These are phyloP conservation scores for Waltergamsia citrina DNA, from an alignment of 2,329 filamentous ascomycete genomes.

Conservation along the genomic window DNA sequence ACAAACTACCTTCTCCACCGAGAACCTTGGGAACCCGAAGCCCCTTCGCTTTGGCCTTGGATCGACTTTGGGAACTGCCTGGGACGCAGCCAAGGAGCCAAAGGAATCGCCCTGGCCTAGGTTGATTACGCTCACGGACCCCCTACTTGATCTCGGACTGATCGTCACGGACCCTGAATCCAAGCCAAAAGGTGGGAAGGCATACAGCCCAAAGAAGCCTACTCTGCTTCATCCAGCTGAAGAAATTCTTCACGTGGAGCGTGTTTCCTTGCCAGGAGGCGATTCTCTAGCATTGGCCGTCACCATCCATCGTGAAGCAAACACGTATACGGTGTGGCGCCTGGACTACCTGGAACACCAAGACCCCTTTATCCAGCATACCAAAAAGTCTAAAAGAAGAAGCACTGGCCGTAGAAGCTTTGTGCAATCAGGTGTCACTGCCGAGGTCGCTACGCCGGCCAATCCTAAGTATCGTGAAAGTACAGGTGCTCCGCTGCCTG, in stretches of 20 bases:
- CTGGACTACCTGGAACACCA: constrained; percentile 67
- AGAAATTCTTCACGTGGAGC: constrained; percentile 75
- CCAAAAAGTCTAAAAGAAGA: constrained; percentile 34
- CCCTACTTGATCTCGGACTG: constrained; percentile 75
- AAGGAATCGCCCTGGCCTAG: constrained; percentile 58
- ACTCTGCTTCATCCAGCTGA: constrained; percentile 64
- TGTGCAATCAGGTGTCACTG: constrained; percentile 59
- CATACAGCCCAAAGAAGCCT: constrained; percentile 28
- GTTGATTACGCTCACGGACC: constrained; percentile 77
- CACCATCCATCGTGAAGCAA: constrained; percentile 69
- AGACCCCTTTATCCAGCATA: constrained; percentile 38
- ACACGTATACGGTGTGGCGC: constrained; percentile 77
- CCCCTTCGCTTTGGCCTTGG: constrained; percentile 41
- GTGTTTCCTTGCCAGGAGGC: constrained; percentile 45
- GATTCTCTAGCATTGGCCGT: constrained; percentile 62
- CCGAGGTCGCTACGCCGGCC: constrained; percentile 70
- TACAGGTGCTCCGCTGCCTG: constrained; percentile 51
- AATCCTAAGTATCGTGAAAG: constrained; percentile 66
- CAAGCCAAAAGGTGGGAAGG: constrained; percentile 14
- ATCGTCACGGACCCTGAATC: constrained; percentile 55
- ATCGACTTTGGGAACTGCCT: constrained; percentile 47
- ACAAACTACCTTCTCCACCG: constrained; percentile 44
- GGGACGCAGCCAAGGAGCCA: constrained; percentile 42
- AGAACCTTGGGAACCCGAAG: constrained; percentile 46
- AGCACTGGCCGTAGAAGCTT: constrained; percentile 48